phyloP scores from a whole-genome alignment of 1,284 basidiomycete genomes.

The Ganoderma sinense region DNA sequence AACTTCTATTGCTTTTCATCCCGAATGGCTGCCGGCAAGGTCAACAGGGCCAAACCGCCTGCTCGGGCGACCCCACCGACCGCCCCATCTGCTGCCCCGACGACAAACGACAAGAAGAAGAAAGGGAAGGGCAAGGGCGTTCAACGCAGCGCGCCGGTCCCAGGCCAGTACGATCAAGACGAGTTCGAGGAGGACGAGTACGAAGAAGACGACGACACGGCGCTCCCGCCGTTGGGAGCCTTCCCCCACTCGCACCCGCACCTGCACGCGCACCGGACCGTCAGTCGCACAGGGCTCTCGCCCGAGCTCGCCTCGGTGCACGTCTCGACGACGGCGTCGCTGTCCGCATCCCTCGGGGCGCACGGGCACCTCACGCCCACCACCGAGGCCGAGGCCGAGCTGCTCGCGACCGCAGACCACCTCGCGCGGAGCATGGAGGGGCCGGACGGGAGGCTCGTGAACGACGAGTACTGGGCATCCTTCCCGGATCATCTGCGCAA shows the following conservation, averaged over 20 bases:
- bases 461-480: slow-evolving; percentile 60
- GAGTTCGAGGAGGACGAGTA: slow-evolving; percentile 35
- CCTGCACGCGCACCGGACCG: slow-evolving; percentile 36
- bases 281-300: slow-evolving; percentile 45
- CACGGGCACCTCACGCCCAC: slow-evolving; percentile 43
- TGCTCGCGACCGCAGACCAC: slow-evolving; percentile 62
- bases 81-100: slow-evolving; percentile 19
- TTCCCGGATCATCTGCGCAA: slow-evolving; percentile 60
- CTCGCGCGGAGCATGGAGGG: slow-evolving; percentile 63
- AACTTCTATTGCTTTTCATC: slow-evolving; percentile 17
- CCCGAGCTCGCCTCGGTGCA: slow-evolving; percentile 58
- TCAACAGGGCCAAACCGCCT: slow-evolving; percentile 25
- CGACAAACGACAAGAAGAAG: slow-evolving; percentile 49
- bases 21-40: slow-evolving; percentile 28
- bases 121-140: slow-evolving; percentile 54
- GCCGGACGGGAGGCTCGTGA: slow-evolving; percentile 45
- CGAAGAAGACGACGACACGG: slow-evolving; percentile 42
- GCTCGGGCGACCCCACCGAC: slow-evolving; percentile 23
- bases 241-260: slow-evolving; percentile 27
- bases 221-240: slow-evolving; percentile 38
- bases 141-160: slow-evolving; percentile 22
- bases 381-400: slow-evolving; percentile 55
- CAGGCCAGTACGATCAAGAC: slow-evolving; percentile 12
- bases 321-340: slow-evolving; percentile 54
- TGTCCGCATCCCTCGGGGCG: slow-evolving; percentile 47